phyloP scores from a whole-genome alignment of 768 basidiomycete species.

The Austroboletus festivus region DNA sequence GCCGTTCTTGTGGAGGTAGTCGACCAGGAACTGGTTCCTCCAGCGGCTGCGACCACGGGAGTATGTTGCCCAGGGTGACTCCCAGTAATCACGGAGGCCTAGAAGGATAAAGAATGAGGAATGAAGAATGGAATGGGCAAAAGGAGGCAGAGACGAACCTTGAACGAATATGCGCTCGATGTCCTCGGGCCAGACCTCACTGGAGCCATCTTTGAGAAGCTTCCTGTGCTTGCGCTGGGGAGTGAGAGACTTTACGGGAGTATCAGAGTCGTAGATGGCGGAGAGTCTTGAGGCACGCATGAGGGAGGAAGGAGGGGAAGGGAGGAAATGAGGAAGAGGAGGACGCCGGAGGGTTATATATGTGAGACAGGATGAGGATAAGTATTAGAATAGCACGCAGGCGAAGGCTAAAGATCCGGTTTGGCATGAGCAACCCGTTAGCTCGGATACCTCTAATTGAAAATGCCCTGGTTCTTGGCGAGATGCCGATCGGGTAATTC shows the following conservation, averaged over 20 bases:
- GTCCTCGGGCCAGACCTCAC: conserved; percentile 79
- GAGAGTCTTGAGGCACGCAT: conserved; percentile 27
- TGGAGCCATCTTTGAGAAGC: conserved; percentile 75
- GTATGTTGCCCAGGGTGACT: conserved; percentile 77
- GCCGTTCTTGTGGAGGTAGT: conserved; percentile 67
- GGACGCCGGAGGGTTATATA: conserved; percentile 33
- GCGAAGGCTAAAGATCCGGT: conserved; percentile 49
- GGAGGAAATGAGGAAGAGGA: conserved; percentile 10
- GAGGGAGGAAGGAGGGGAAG: conserved; percentile 5
- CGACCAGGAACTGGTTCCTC: conserved; percentile 85
- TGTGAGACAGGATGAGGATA: conserved; percentile 26
- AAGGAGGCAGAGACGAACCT: conserved; percentile 40
- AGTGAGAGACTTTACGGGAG: conserved; percentile 37
- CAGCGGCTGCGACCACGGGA: conserved; percentile 75
- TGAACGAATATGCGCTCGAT: conserved; percentile 77
- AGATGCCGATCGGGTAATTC: conserved; percentile 29
- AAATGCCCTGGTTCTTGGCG: conserved; percentile 27
- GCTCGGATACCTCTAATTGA: conserved; percentile 31
- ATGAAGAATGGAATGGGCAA: not conserved
- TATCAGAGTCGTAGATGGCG: conserved; percentile 19
- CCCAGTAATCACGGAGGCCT: conserved; percentile 79
- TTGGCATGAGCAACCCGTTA: conserved; percentile 25
- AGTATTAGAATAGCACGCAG: conserved; percentile 12
- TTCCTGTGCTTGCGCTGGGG: conserved; percentile 82
- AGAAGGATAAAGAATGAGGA: conserved; percentile 4